A percentile compares a stretch with the other conserved stretches of the same genome.
These are phyloP conservation scores for Pyrenophora teres DNA, from an alignment of 2,329 filamentous ascomycete species.

Conservation along the genomic window DNA sequence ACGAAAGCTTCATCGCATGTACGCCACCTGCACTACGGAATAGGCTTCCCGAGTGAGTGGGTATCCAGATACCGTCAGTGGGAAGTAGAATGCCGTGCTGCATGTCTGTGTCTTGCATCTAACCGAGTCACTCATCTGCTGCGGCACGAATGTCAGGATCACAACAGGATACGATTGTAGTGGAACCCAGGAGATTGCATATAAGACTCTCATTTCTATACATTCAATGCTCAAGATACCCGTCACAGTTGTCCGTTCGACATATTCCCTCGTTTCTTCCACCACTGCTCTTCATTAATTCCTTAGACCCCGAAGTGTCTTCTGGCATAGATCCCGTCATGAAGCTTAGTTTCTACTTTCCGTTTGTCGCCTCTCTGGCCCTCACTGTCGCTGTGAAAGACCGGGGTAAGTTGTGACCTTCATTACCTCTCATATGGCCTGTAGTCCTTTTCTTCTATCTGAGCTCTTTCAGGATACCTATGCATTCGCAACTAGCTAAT, in stretches of 20 bases:
- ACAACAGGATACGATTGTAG: conserved; percentile 2
- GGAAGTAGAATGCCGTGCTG: conserved; percentile 29
- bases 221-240: conserved; percentile 1
- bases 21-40: conserved; percentile 1
- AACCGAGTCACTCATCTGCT: conserved; percentile 12
- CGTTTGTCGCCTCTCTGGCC: conserved; percentile 15
- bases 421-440: background rate
- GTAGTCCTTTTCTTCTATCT: too few relatives aligned
- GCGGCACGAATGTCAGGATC: conserved; percentile 5
- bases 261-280: conserved; percentile 20
- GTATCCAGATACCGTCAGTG: conserved; percentile 2
- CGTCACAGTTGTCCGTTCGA: conserved; percentile 15
- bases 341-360: conserved; percentile 24
- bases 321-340: conserved; percentile 16
- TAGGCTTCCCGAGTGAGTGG: conserved; percentile 1
- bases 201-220: conserved; percentile 16
- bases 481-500: background rate
- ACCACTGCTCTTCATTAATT: conserved; percentile 11
- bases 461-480: too few relatives aligned
- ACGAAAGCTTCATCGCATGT: background rate
- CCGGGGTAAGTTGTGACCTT: conserved; percentile 14
- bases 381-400: conserved; percentile 19
- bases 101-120: conserved; percentile 21
- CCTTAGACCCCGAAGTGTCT: background rate
- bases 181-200: conserved; percentile 12